Evolutionary conservation across 805 yeast species (phyloP).

Genomic region (Hanseniaspora meyeri): DNA sequence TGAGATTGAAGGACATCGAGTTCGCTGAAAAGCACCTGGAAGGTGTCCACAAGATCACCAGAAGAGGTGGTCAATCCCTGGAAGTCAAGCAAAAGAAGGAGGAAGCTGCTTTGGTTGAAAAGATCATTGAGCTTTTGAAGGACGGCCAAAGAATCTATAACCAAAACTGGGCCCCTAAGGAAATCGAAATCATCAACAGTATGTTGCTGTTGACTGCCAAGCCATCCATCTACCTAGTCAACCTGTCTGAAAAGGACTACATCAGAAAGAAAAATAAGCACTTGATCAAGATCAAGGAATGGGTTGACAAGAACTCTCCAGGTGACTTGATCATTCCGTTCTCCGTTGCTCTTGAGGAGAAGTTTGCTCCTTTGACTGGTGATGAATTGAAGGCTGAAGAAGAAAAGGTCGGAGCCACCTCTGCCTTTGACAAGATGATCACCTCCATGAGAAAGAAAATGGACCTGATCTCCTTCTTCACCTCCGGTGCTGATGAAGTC

Average conservation of each 20-base stretch:
- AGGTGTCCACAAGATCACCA: conserved; percentile 65
- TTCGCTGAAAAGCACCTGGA: conserved; percentile 75
- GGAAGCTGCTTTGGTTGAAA: conserved; percentile 62
- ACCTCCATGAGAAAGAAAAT: conserved; percentile 76
- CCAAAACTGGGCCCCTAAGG: conserved; percentile 76
- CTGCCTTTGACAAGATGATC: conserved; percentile 79
- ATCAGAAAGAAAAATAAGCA: conserved; percentile 81
- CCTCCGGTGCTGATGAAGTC: conserved; percentile 92
- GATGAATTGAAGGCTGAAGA: conserved; percentile 69
- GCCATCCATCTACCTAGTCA: conserved; percentile 85
- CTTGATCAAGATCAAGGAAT: conserved; percentile 65
- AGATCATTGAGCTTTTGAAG: conserved; percentile 64
- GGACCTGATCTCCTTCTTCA: conserved; percentile 84
- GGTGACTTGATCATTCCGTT: conserved; percentile 87
- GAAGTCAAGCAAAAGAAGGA: conserved; percentile 84
- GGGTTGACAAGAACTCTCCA: conserved; percentile 82
- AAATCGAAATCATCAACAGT: conserved; percentile 77
- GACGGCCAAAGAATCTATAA: conserved; percentile 81
- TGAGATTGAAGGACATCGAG: conserved; percentile 93
- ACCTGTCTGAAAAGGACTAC: conserved; percentile 80
- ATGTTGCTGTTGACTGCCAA: conserved; percentile 87
- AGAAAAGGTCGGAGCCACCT: conserved; percentile 56
- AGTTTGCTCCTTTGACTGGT: conserved; percentile 74
- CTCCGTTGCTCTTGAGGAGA: conserved; percentile 85
- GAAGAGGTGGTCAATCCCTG: conserved; percentile 77